Evolutionary conservation across 768 basidiomycete genomes (phyloP).

Genomic region (Hemileccinum rubropunctum): DNA sequence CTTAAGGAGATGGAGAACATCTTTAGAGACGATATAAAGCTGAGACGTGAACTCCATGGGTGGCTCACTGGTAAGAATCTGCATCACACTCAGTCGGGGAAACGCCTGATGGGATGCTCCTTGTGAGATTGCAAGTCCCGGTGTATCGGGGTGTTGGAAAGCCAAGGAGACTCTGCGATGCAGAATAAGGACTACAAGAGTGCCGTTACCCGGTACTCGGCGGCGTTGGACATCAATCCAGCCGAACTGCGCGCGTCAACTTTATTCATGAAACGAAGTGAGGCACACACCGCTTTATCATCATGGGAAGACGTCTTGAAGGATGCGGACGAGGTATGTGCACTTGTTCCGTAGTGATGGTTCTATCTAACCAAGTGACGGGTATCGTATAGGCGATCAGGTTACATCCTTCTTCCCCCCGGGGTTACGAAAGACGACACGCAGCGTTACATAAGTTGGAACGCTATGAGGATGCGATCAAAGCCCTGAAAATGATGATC

Average conservation of each 20-base stretch:
- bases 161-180: slow-evolving; percentile 10
- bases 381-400: slow-evolving; percentile 5
- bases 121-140: slow-evolving; percentile 8
- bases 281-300: slow-evolving; percentile 1
- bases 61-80: slow-evolving; percentile 13
- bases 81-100: not conserved
- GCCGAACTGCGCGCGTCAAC: not conserved
- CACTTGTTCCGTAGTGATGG: not conserved
- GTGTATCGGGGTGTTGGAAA: slow-evolving; percentile 3
- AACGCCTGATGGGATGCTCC: not conserved
- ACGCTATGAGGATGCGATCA: slow-evolving; percentile 13
- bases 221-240: slow-evolving; percentile 1
- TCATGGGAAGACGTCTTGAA: slow-evolving; percentile 11
- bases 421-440: slow-evolving; percentile 16
- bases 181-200: not conserved
- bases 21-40: slow-evolving; percentile 9
- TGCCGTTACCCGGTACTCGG: slow-evolving; percentile 14
- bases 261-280: slow-evolving; percentile 14
- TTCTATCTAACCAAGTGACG: not conserved
- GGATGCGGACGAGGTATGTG: slow-evolving; percentile 19
- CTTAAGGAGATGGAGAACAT: slow-evolving; percentile 3
- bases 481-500: slow-evolving; percentile 5
- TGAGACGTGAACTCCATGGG: not conserved
- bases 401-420: slow-evolving; percentile 10
- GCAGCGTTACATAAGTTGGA: slow-evolving; percentile 8